Base-by-base conservation (phyloP, 179 eudicot genomes). In the Heliamphora pulchella region DNA sequence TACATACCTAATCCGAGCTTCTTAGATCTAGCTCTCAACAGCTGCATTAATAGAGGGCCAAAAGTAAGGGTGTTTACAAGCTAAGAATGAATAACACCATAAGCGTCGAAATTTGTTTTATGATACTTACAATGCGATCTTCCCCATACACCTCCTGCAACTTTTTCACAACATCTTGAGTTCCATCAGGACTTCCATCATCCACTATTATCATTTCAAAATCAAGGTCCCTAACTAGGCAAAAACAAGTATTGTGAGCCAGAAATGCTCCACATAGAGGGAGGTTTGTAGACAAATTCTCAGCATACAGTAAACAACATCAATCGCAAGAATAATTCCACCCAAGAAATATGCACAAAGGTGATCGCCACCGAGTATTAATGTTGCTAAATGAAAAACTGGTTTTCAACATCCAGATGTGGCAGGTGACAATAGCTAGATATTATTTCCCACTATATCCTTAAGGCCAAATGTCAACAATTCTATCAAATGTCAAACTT, bases 141-240 rank as follows among this genome's bases (percentile, higher is more conserved):
- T 92, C 98, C 57, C 98, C 98, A 64, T 95, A 95, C 18, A 95
- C 89, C 75, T 82, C 82, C 85, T 95, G 97, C 85, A 95, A 88
- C 86, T 91, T 96, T 85, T 91, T 92, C 43, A 95, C 93, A 20
- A 95, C 89, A 77, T 92, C 97, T 87, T 95, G 98, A 80, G 98
- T 95, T 82, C 98, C 97, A 85, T 95, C 98, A 17, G 98, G 98
- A 87, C 97, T 93, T 78, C 98, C 98, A 85, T 95, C 98, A 90
- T 93, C 98, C 66, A 95, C 97, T 57, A 95, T 83, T 57, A 95
- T 90, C 67, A 95, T 84, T 86, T 95, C 98, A 82, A 95, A 93
- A 88, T 95, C 90, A 70, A 89, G 88, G 78, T 89, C 91, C 91
- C 98, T 95, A 41, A 80, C 5, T 76, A 74, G 48, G 14, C n/a